Evolutionary conservation across 352 stramenopile species (phyloP).

Genomic region (Globisporangium paddicum): DNA sequence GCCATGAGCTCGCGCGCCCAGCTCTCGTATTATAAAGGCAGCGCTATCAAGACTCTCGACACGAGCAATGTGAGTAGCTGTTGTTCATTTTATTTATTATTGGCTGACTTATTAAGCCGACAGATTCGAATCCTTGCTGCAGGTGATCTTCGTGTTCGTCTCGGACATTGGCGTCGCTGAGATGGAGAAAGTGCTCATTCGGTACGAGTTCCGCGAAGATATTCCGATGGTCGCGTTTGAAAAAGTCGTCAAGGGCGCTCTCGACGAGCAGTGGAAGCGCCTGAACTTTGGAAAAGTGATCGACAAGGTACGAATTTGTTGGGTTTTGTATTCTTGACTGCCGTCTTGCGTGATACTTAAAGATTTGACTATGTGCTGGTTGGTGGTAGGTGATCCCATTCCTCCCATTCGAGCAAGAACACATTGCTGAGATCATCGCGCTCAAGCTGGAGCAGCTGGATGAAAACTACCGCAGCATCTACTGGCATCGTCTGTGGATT

Average conservation of each 20-base stretch:
- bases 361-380: background rate
- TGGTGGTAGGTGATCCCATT: conserved; percentile 75
- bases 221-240: conserved; percentile 57
- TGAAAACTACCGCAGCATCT: conserved; percentile 62
- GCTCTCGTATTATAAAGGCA: conserved; percentile 76
- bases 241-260: conserved; percentile 67
- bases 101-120: background rate
- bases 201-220: conserved; percentile 67
- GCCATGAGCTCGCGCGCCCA: conserved; percentile 63
- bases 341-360: no score
- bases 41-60: conserved; percentile 55
- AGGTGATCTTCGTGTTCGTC: conserved; percentile 88
- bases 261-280: conserved; percentile 84
- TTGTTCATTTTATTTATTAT: background rate
- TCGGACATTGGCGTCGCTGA: conserved; percentile 84
- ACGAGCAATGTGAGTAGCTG: conserved; percentile 53
- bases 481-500: conserved; percentile 75
- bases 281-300: conserved; percentile 91
- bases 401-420: conserved; percentile 78
- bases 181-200: conserved; percentile 83
- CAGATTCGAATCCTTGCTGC: conserved; percentile 3
- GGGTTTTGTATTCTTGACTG: no score
- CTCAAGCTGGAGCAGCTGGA: conserved; percentile 79
- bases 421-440: conserved; percentile 78
- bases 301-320: conserved; percentile 51